A percentile compares a stretch with the other conserved stretches of the same genome.
Conservation (phyloP, 257 asterid species). For the Cruciata laevipes region DNA sequence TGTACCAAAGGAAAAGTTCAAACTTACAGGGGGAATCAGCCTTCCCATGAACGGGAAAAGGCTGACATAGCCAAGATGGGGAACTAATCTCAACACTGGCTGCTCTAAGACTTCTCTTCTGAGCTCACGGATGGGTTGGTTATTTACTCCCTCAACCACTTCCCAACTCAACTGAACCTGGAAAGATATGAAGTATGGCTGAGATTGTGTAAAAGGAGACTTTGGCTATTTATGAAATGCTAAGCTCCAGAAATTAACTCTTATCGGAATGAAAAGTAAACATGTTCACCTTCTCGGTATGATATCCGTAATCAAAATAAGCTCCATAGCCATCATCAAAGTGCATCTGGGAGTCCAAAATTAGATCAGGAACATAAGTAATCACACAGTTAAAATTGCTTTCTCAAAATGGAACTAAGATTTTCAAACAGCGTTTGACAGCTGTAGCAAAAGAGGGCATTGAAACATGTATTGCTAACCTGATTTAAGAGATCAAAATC, state of each 20-base stretch:
- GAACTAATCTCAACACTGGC: constrained; percentile 75
- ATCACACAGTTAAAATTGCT: constrained; percentile 6
- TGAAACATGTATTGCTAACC: constrained; percentile 26
- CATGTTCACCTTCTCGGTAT: constrained; percentile 71
- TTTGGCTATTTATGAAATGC: not conserved
- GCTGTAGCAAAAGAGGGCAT: not conserved
- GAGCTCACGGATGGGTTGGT: constrained; percentile 62
- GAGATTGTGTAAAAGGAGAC: not conserved
- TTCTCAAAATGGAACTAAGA: not conserved
- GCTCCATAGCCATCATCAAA: constrained; percentile 61
- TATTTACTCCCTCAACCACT: constrained; percentile 43
- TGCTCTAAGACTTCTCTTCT: constrained; percentile 68
- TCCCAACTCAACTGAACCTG: constrained; percentile 82
- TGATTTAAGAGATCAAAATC: constrained; percentile 86
- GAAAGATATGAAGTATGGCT: constrained; percentile 12
- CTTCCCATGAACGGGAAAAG: constrained; percentile 86
- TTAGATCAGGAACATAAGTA: constrained; percentile 12
- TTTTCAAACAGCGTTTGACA: not conserved
- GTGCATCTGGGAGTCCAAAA: constrained; percentile 59
- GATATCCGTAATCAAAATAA: constrained; percentile 94
- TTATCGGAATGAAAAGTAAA: constrained; percentile 2
- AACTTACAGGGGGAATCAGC: constrained; percentile 97
- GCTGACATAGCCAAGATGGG: constrained; percentile 93
- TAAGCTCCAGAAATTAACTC: not conserved
- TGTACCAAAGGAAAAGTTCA: not conserved